Percentiles rank a stretch among this genome's conserved stretches.
Conservation (phyloP, 2,329 filamentous ascomycete species). For the Ophiognomonia clavigignenti-juglandacearum region DNA sequence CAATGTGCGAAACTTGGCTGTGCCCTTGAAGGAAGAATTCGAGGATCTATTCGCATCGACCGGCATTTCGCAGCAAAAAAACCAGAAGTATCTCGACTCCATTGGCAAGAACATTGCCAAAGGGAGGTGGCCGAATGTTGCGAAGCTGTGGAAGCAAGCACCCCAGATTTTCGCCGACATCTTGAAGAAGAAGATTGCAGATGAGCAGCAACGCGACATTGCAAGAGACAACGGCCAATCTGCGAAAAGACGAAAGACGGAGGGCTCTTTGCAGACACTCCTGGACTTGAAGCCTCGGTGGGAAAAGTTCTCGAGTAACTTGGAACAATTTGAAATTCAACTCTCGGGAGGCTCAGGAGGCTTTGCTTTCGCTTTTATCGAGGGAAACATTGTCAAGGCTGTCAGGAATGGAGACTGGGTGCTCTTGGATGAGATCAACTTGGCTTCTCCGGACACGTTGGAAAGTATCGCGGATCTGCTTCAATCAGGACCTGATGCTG, state of each 20-base stretch:
- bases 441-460: conserved; percentile 89
- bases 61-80: conserved; percentile 79
- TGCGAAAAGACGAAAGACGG: conserved; percentile 62
- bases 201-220: conserved; percentile 37
- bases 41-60: conserved; percentile 83
- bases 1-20: conserved; percentile 78
- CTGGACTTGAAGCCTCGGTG: conserved; percentile 61
- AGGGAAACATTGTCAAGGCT: conserved; percentile 95
- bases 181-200: conserved; percentile 49
- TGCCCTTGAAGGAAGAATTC: conserved; percentile 91
- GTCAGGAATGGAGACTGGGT: conserved; percentile 96
- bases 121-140: conserved; percentile 81
- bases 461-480: conserved; percentile 91
- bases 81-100: conserved; percentile 78
- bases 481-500: conserved; percentile 62
- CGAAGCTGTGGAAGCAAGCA: conserved; percentile 83
- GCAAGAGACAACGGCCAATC: conserved; percentile 49
- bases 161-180: conserved; percentile 79
- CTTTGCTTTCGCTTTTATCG: conserved; percentile 93
- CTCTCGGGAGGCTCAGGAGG: conserved; percentile 65
- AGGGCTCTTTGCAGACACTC: conserved; percentile 54
- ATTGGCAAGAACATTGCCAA: conserved; percentile 75
- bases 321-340: conserved; percentile 78
- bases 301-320: conserved; percentile 70
- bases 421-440: conserved; percentile 92